These are phyloP conservation scores for Barnettozyma botsteinii DNA, from an alignment of 805 yeast genomes.

Conservation along the genomic window DNA sequence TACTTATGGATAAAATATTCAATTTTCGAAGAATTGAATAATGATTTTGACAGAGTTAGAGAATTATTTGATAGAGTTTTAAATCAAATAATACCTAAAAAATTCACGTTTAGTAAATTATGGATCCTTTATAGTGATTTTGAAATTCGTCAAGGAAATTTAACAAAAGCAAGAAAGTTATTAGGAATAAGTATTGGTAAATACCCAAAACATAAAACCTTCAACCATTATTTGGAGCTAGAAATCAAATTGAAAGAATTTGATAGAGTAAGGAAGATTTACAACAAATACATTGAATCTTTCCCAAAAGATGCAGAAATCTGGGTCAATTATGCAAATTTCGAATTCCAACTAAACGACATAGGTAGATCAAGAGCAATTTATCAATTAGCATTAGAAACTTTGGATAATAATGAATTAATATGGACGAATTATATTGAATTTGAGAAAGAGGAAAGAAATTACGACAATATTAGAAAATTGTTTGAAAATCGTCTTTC, in stretches of 20 bases:
- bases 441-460: slow-evolving; percentile 53
- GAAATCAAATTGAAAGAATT: slow-evolving; percentile 70
- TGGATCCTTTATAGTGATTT: slow-evolving; percentile 73
- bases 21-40: slow-evolving; percentile 49
- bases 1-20: slow-evolving; percentile 67
- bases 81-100: slow-evolving; percentile 45
- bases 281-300: slow-evolving; percentile 55
- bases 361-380: slow-evolving; percentile 60
- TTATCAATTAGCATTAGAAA: slow-evolving; percentile 43
- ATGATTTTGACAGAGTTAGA: slow-evolving; percentile 43
- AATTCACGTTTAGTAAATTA: slow-evolving; percentile 61
- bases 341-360: slow-evolving; percentile 68
- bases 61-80: slow-evolving; percentile 45
- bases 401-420: slow-evolving; percentile 17
- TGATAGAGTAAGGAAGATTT: slow-evolving; percentile 71
- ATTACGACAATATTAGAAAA: slow-evolving; percentile 49
- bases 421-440: slow-evolving; percentile 43
- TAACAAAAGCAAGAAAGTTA: slow-evolving; percentile 55
- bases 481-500: slow-evolving; percentile 41
- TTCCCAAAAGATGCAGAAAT: slow-evolving; percentile 36
- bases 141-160: slow-evolving; percentile 56
- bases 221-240: slow-evolving; percentile 57
- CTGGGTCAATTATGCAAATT: slow-evolving; percentile 61
- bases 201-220: slow-evolving; percentile 53
- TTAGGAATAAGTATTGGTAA: slow-evolving; percentile 70